These are phyloP conservation scores for Phytophthora megakarya DNA, from an alignment of 352 stramenopile genomes.

Conservation along the genomic window DNA sequence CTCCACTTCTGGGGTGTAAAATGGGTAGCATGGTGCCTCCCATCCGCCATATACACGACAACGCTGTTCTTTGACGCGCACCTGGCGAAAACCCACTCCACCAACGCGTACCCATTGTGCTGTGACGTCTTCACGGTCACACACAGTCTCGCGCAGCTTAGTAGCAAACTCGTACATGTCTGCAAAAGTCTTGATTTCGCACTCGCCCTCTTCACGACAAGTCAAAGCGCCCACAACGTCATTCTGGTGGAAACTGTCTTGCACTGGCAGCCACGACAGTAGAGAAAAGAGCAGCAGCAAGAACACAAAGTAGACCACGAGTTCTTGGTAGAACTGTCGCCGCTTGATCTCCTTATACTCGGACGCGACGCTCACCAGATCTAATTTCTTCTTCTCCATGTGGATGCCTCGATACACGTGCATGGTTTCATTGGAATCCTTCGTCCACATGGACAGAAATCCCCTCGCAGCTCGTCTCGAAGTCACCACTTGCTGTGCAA, in stretches of 20 bases:
- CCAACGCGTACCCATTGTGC: conserved; percentile 80
- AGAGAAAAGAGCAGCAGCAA: conserved; percentile 79
- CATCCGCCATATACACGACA: conserved; percentile 69
- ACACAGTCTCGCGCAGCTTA: conserved; percentile 59
- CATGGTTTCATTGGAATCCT: conserved; percentile 43
- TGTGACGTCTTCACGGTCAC: conserved; percentile 53
- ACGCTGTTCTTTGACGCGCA: conserved; percentile 77
- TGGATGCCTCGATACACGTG: conserved; percentile 85
- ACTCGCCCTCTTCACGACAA: conserved; percentile 81
- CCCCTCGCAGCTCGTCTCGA: conserved; percentile 68
- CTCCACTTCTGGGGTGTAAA: conserved; percentile 58
- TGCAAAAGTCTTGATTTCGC: conserved; percentile 72
- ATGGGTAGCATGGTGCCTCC: conserved; percentile 75
- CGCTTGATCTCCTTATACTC: conserved; percentile 91
- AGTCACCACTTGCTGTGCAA: conserved; percentile 78
- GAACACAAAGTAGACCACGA: conserved; percentile 86
- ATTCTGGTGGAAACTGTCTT: conserved; percentile 87
- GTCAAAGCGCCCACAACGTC: conserved; percentile 80
- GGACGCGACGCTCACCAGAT: conserved; percentile 68
- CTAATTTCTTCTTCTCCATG: conserved; percentile 91
- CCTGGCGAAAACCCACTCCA: conserved; percentile 80
- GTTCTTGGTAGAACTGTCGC: conserved; percentile 88
- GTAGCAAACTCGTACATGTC: conserved; percentile 83
- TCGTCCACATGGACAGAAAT: conserved; percentile 81
- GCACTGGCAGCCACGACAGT: conserved; percentile 76